Evolutionary conservation across 2,329 filamentous ascomycete genomes (phyloP).

Genomic region (Pseudogymnoascus destructans): DNA sequence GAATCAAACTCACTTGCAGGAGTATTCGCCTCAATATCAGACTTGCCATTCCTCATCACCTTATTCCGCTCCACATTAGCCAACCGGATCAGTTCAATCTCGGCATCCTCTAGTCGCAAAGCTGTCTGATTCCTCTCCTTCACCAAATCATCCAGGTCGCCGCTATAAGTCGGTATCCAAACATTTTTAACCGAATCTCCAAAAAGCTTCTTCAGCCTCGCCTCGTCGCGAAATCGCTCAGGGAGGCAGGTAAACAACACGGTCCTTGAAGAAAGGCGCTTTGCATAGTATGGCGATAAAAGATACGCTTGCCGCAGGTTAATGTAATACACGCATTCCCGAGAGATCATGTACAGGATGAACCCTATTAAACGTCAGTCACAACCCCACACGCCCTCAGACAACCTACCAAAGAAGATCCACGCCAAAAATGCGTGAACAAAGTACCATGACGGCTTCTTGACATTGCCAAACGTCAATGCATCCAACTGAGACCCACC

Average conservation of each 20-base stretch:
- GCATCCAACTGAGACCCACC: conserved; percentile 41
- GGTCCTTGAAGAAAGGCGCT: conserved; percentile 51
- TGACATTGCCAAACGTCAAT: conserved; percentile 47
- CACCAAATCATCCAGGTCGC: conserved; percentile 46
- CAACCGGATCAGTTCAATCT: conserved; percentile 47
- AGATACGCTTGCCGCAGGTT: conserved; percentile 57
- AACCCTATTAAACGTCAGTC: conserved; percentile 30
- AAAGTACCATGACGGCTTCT: conserved; percentile 38
- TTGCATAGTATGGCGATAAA: conserved; percentile 50
- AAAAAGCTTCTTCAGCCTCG: conserved; percentile 45
- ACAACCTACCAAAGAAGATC: conserved; percentile 39
- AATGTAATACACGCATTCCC: conserved; percentile 55
- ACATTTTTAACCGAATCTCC: conserved; percentile 48
- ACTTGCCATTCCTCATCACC: conserved; percentile 36
- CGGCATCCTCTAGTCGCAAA: conserved; percentile 49
- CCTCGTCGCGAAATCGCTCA: conserved; percentile 42
- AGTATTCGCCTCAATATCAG: conserved; percentile 22
- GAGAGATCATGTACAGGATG: conserved; percentile 51
- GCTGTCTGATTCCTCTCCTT: conserved; percentile 44
- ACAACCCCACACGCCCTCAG: not conserved
- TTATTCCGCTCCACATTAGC: conserved; percentile 44
- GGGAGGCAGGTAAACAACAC: conserved; percentile 57
- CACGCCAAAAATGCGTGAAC: conserved; percentile 49
- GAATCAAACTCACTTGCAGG: not conserved
- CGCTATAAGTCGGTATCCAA: conserved; percentile 48